Base-by-base conservation (phyloP, 495 filamentous ascomycete genomes). In the Margaritispora aquatica region DNA sequence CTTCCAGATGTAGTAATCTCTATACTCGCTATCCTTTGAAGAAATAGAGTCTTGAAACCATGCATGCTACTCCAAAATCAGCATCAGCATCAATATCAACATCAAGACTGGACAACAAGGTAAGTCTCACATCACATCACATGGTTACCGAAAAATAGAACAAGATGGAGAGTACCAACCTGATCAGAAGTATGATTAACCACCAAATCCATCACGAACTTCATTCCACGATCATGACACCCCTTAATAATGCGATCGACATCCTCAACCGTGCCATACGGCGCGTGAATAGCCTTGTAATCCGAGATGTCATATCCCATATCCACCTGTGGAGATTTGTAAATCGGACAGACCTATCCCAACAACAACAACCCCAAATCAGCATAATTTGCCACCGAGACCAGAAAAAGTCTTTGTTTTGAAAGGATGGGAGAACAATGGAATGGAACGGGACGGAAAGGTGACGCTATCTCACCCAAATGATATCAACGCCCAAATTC, bases 161-260 rank as follows among this genome's bases (percentile, higher is more conserved):
- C 17, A 36, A 8, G 21, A 22, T 2, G 23, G 54, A n/a, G 8
- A 26, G 1, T 21, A 27, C 51, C 46, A 11, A 63, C 61, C 55
- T 89, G 79, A 58, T 88, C 82, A n/a, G 80, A 85, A n/a, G 86
- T 89, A 69, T 91, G 88, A 63, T 92, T 91, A 36, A 89, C 80
- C 0, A 91, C 88, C 22, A 90, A 69, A 67, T 91, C 88, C 68
- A 91, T 80, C 15, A 90, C 74, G 26, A 90, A 67, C 65, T 82
- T 87, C 84, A 91, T 88, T 2, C 76, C 84, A 11, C 84, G 74
- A 10, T 70, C 55, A 56, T 83, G 75, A 34, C 68, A 73, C 13
- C 75, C 84, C 29, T 78, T 34, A 31, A 88, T 81, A 17, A 91
- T 70, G 20, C 69, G 68, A n/a, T 89, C 85, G 17, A 89, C 77